Conservation (phyloP, 345 rosid species). For the Luvunga scandens region DNA sequence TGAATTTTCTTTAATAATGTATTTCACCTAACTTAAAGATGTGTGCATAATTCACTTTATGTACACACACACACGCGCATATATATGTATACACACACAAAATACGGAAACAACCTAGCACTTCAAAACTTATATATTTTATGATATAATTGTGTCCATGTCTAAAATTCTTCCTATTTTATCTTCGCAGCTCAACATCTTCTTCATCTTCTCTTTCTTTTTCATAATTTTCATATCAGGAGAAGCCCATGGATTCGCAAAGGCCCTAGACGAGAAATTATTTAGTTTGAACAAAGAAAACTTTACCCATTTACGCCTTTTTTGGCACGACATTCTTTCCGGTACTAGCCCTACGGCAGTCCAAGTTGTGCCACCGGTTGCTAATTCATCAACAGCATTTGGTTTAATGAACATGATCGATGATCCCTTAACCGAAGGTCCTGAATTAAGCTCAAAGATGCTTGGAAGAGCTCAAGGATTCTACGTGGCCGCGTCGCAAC, state of each 20-base stretch:
- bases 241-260: conserved; percentile 21
- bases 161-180: conserved; percentile 10
- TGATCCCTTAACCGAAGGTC: conserved; percentile 57
- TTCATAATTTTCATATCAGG: conserved; percentile 16
- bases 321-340: conserved; percentile 61
- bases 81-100: neutral
- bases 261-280: neutral
- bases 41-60: neutral
- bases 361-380: conserved; percentile 34
- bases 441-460: conserved; percentile 47
- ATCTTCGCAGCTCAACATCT: conserved; percentile 2
- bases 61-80: no score
- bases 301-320: conserved; percentile 55
- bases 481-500: conserved; percentile 49
- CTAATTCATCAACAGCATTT: conserved; percentile 40
- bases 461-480: conserved; percentile 78
- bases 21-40: neutral
- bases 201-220: conserved; percentile 5
- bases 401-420: conserved; percentile 63
- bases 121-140: neutral
- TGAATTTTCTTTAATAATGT: neutral
- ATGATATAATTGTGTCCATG: neutral
- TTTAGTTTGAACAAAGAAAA: conserved; percentile 41
- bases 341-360: conserved; percentile 48
- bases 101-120: neutral